These are phyloP conservation scores for Omphalotus guepiniiformis DNA, from an alignment of 768 basidiomycete species.

Conservation along the genomic window DNA sequence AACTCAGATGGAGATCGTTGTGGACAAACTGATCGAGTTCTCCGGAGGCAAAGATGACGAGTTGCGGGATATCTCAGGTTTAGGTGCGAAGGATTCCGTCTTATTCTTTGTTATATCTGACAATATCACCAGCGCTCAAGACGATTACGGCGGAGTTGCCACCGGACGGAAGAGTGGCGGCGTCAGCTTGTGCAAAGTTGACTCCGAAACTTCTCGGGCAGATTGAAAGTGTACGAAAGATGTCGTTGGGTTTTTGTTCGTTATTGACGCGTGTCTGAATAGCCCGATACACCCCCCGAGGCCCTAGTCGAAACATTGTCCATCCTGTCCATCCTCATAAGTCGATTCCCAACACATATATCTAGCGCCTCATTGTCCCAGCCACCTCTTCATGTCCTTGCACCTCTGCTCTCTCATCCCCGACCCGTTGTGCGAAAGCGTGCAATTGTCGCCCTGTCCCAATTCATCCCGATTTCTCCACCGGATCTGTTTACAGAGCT, in stretches of 20 bases:
- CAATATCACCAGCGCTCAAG: constrained; percentile 65
- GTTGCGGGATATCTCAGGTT: constrained; percentile 86
- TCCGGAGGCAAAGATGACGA: constrained; percentile 89
- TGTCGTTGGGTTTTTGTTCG: constrained; percentile 13
- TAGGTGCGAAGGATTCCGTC: constrained; percentile 52
- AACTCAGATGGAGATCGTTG: constrained; percentile 76
- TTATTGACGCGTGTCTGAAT: constrained; percentile 7
- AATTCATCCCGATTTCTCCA: constrained; percentile 74
- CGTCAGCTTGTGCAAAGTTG: constrained; percentile 77
- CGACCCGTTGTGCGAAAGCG: constrained; percentile 91
- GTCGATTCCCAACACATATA: constrained; percentile 73
- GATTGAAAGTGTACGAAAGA: constrained; percentile 59
- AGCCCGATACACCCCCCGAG: constrained; percentile 73
- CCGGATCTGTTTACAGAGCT: constrained; percentile 59
- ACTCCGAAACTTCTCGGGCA: constrained; percentile 80
- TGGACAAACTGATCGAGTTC: constrained; percentile 86
- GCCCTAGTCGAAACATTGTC: constrained; percentile 79
- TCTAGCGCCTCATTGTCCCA: constrained; percentile 47
- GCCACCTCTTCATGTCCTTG: constrained; percentile 62
- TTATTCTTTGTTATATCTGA: constrained; percentile 4
- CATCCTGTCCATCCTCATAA: constrained; percentile 85
- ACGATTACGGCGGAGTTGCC: constrained; percentile 92
- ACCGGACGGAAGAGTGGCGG: constrained; percentile 73
- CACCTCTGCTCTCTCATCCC: constrained; percentile 66
- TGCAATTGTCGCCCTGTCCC: constrained; percentile 80